Evolutionary conservation across 2,329 filamentous ascomycete species (phyloP), one percentile per base, ranked within the genome.

Genomic region (Epichloe hybrida): DNA sequence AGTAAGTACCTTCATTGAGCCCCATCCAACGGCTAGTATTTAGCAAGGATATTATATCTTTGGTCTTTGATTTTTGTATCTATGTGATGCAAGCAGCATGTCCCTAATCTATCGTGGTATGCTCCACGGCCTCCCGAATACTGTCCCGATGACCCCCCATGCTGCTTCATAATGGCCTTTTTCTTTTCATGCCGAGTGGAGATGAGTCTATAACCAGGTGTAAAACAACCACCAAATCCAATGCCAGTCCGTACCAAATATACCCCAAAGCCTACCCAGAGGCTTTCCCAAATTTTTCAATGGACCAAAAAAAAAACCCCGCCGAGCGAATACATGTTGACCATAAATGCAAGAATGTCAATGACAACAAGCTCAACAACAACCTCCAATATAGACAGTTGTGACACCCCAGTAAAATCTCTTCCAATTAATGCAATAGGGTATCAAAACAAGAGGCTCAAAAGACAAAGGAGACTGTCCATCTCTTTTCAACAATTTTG

Each of bases 161-260:
- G 60, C 61, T 65, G 61, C 62, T 55, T 54, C 53, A 52, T 57
- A 39, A 48, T 58, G 49, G 61, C 54, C 57, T 27, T 27, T 17
- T 27, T 60, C 62, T 63, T 57, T 58, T 59, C 56, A 66, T 70
- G 65, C 64, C 66, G 69, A 75, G 72, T 72, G 69, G 72, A 73
- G 72, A 71, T 72, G 64, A 68, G 64, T 74, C 69, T 74, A 72
- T 69, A 56, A 60, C 57, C 38, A 48, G 55, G 57, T 37, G 56
- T 58, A 56, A 35, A 56, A 56, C 48, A 48, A 40, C 56, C 61
- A 55, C 50, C 43, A 56, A 59, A 48, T 50, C 49, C 50, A 39
- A 47, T 54, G 44, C 52, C 50, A 50, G 27, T 52, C 39, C 47
- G 39, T 47, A 47, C 37, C 47, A 17, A 38, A 31, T 20, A 15